phyloP scores from a whole-genome alignment of 106 monocot species.

The Dendrobium chrysotoxum region DNA sequence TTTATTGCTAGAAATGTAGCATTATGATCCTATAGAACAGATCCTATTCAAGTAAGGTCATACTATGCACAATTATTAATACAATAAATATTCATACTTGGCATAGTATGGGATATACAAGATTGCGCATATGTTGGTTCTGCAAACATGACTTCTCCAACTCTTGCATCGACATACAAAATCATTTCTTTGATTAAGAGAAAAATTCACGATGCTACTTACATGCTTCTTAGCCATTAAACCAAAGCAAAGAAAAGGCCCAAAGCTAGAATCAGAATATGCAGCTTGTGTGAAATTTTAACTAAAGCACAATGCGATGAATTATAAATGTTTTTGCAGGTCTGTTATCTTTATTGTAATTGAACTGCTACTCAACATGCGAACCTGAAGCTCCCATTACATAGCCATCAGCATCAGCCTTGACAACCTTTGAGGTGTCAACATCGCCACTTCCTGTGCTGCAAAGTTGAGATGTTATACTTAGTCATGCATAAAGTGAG shows the following conservation, averaged over 20 bases:
- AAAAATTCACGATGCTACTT: background rate
- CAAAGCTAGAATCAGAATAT: background rate
- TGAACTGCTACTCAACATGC: background rate
- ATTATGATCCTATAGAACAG: no score
- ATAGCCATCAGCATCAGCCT: constrained; percentile 70
- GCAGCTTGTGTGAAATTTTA: background rate
- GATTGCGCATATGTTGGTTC: background rate
- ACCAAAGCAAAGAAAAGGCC: background rate
- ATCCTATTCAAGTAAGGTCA: no score
- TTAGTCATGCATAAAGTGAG: background rate
- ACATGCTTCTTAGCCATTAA: background rate
- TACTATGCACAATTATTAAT: background rate
- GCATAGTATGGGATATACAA: background rate
- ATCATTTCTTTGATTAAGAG: background rate
- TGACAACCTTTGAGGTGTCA: constrained; percentile 89
- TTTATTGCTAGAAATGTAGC: no score
- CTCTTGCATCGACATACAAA: background rate
- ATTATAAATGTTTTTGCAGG: background rate
- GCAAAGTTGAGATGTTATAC: constrained; percentile 5
- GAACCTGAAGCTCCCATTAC: constrained; percentile 78
- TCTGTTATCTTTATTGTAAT: background rate
- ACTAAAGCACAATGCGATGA: background rate
- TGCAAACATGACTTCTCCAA: background rate
- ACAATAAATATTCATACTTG: background rate
- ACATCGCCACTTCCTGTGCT: constrained; percentile 98